These are phyloP conservation scores for Halenospora varia DNA, from an alignment of 495 filamentous ascomycete genomes.

Conservation along the genomic window DNA sequence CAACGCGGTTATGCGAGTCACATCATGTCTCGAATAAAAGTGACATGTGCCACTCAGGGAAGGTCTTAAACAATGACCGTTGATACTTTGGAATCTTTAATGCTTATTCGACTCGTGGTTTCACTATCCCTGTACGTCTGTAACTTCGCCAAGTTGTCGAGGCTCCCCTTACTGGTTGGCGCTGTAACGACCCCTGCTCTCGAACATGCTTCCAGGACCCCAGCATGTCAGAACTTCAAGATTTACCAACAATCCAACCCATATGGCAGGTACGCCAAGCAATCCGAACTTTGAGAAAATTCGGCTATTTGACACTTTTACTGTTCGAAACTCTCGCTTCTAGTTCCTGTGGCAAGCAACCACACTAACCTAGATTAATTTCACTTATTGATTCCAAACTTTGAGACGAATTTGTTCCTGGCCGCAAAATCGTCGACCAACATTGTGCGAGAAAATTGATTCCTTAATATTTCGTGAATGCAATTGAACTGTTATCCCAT, in stretches of 20 bases:
- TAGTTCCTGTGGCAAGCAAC: background rate
- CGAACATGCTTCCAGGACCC: background rate
- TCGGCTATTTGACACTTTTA: too few species aligned
- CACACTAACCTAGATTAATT: background rate
- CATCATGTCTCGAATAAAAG: background rate
- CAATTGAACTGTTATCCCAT: too few species aligned
- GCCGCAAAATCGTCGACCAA: background rate
- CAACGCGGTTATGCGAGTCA: background rate
- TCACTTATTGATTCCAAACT: background rate
- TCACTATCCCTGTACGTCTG: background rate
- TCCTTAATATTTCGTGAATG: background rate
- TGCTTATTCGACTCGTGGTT: background rate
- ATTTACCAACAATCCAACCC: too few species aligned
- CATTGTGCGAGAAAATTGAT: background rate
- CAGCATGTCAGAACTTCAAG: background rate
- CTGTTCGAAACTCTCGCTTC: background rate
- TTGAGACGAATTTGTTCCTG: background rate
- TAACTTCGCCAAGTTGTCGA: background rate
- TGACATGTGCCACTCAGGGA: background rate
- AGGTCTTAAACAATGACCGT: background rate
- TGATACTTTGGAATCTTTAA: background rate
- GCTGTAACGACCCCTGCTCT: background rate
- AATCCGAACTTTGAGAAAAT: too few species aligned
- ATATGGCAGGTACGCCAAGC: too few species aligned
- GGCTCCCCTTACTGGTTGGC: too few species aligned